Base-by-base conservation (phyloP, 2,329 filamentous ascomycete species). In the Pestalotiopsis sp. region DNA sequence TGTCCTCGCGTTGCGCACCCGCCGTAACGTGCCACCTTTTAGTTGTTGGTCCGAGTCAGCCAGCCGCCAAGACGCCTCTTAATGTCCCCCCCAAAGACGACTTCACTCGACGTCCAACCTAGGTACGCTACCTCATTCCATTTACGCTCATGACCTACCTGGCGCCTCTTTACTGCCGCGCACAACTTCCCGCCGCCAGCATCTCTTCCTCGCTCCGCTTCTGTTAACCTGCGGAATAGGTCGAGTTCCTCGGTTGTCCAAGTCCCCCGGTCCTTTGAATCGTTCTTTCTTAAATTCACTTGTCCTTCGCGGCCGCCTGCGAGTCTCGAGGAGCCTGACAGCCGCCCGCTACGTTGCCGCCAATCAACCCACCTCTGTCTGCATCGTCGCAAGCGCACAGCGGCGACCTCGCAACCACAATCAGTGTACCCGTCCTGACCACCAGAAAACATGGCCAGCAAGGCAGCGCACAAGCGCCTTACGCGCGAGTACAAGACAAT, bases 391-490 rank as follows among this genome's bases (percentile, higher is more conserved):
- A 52, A 52, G 17, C 45, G 45, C 45, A 52, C 20, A 17, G 20
- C 45, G 45, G 17, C 45, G 20, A n/a, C 17, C 45, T 36, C 14
- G 14, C 45, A n/a, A 52, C 62, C 62, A 65, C 40, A 45, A 23
- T 5, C 20, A 65, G 36, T 14, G 3, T 40, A 58, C 45, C 66
- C 68, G 4, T 59, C 27, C 57, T 27, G 12, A 59, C 20, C 23
- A 59, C 25, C 27, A 27, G 23, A 20, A 23, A 79, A 68, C 72
- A 93, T 93, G 91, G 91, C 91, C 65, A 92, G 89, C 76, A 90
- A 90, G 78, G 90, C 91, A 73, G 91, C 91, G 23, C 90, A 90
- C 80, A 93, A 92, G 82, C 88, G 91, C 78, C 90, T 91, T 83
- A 88, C 88, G 73, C 86, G 87, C 80, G 88, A 90, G 76, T 90